Evolutionary conservation across 169 alveolate genomes (phyloP), one percentile per base, ranked within the genome.

Genomic region (Plasmodium vinckei): DNA sequence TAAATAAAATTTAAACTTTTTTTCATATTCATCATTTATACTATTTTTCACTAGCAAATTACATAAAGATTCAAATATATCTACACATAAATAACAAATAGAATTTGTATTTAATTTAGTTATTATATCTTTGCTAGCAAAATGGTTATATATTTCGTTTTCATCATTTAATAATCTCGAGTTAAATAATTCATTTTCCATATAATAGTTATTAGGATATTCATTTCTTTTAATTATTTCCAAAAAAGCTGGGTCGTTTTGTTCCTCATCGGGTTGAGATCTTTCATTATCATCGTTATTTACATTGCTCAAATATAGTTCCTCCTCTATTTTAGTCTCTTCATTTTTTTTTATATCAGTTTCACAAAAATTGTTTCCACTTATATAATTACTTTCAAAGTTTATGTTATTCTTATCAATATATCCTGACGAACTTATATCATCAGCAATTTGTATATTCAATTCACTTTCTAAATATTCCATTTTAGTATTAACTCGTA

Each of bases 1-100:
- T 69, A 82, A 53, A 68, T 67, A 61, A 25, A 33, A 46, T 59
- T 82, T 65, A 7, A 82, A 67, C 42, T 47, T 68, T 2, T 57
- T 60, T n/a, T 57, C 84, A 46, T 67, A 82, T 42, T 65, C 90
- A 53, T 47, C 60, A 33, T 33, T 82, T 39, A 63, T 53, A 54
- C 61, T 25, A 73, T 73, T 73, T 54, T 68, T 60, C 42, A 65
- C 27, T n/a, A 82, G 56, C 2, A 82, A 15, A 82, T 65, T 68
- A n/a, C 65, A 70, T 60, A 68, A 12, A 51, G 73, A 44, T 12
- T 82, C 90, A 65, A 82, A 82, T 27, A 82, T 57, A 57, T 82
- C 90, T 51, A 59, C 72, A 82, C 49, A 53, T 49, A 82, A 67
- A 19, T 17, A 47, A 44, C 90, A 82, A n/a, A 82, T 23, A 21